phyloP scores from a whole-genome alignment of 2,329 filamentous ascomycete genomes.

The Emydomyces testavorans region DNA sequence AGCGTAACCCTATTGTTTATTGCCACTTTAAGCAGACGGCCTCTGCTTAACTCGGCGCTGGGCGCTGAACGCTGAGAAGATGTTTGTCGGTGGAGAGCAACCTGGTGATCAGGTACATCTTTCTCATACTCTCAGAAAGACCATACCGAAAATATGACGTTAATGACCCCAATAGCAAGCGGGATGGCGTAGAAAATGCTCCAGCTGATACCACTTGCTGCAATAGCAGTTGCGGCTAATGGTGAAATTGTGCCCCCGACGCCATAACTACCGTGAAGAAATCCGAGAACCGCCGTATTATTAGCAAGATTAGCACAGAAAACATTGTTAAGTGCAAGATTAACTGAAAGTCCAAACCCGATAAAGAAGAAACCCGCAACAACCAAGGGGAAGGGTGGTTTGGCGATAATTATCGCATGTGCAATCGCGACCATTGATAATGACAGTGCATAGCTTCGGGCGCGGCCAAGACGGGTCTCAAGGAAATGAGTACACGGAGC shows the following conservation, averaged over 20 bases:
- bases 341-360: slow-evolving; percentile 42
- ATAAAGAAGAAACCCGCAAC: slow-evolving; percentile 59
- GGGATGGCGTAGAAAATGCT: slow-evolving; percentile 61
- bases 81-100: slow-evolving; percentile 22
- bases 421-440: slow-evolving; percentile 49
- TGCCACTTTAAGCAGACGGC: slow-evolving; percentile 36
- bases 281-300: slow-evolving; percentile 39
- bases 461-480: slow-evolving; percentile 52
- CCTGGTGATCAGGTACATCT: slow-evolving; percentile 41
- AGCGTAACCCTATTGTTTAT: slow-evolving; percentile 50
- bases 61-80: slow-evolving; percentile 32
- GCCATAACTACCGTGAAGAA: slow-evolving; percentile 37
- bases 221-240: slow-evolving; percentile 62
- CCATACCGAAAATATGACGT: slow-evolving; percentile 50
- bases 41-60: slow-evolving; percentile 21
- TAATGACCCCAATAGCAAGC: slow-evolving; percentile 47
- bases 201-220: slow-evolving; percentile 52
- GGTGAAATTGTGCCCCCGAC: slow-evolving; percentile 55
- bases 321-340: slow-evolving; percentile 46
- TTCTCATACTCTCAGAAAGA: slow-evolving; percentile 59
- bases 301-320: slow-evolving; percentile 45
- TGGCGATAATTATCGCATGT: slow-evolving; percentile 54
- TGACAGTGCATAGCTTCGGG: slow-evolving; percentile 49
- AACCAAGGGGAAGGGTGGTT: slow-evolving; percentile 59
- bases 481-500: slow-evolving; percentile 58